Conservation (phyloP, 495 filamentous ascomycete genomes). For the Penicillium cinerascens region DNA sequence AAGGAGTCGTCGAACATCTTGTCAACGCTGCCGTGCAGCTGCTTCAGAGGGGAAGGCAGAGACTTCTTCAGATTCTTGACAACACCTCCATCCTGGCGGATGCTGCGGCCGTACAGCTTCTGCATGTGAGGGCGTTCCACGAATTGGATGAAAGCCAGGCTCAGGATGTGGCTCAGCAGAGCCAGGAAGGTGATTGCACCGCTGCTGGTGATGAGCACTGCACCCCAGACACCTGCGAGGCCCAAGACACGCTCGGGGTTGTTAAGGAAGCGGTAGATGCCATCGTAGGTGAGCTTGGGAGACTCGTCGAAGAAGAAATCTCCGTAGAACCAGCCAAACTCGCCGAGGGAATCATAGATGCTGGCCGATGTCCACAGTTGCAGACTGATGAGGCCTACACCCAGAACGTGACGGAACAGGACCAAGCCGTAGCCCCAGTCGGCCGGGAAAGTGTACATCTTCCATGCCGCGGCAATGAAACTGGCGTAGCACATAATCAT, state of each 20-base stretch:
- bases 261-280: conserved; percentile 97
- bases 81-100: conserved; percentile 84
- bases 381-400: conserved; percentile 72
- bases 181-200: conserved; percentile 79
- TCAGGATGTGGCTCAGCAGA: conserved; percentile 77
- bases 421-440: conserved; percentile 84
- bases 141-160: conserved; percentile 83
- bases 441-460: conserved; percentile 83
- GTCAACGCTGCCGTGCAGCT: conserved; percentile 81
- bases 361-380: conserved; percentile 92
- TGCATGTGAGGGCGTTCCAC: conserved; percentile 98
- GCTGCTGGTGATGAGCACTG: conserved; percentile 88
- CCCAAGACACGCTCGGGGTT: conserved; percentile 94
- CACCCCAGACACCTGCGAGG: conserved; percentile 93
- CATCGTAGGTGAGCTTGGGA: conserved; percentile 87
- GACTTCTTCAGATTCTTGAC: conserved; percentile 85
- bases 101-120: conserved; percentile 83
- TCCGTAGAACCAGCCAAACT: conserved; percentile 99
- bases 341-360: conserved; percentile 93
- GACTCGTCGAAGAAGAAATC: conserved; percentile 90
- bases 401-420: conserved; percentile 82
- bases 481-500: conserved; percentile 83
- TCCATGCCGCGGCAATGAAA: conserved; percentile 90
- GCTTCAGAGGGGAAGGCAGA: conserved; percentile 72
- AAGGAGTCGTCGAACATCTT: conserved; percentile 78